These are phyloP conservation scores for Boletus reticulatus DNA, from an alignment of 768 basidiomycete species.

Conservation along the genomic window DNA sequence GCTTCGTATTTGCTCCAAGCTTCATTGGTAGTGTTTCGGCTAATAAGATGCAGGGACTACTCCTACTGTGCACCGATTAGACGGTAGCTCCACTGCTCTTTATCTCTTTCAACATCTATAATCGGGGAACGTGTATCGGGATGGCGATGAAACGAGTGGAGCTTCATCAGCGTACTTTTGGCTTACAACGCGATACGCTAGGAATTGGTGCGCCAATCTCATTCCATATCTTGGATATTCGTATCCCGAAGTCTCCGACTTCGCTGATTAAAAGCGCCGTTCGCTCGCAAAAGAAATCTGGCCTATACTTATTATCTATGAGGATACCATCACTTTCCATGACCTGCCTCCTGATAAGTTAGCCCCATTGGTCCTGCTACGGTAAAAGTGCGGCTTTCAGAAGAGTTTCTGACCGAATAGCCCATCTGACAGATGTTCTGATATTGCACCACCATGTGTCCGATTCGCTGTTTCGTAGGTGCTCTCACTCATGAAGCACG, in stretches of 20 bases:
- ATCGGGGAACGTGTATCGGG: too few relatives aligned
- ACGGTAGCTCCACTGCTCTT: too few relatives aligned
- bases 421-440: not conserved
- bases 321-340: not conserved
- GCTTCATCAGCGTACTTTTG: not conserved
- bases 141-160: too few relatives aligned
- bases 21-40: too few relatives aligned
- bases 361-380: conserved; percentile 9
- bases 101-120: too few relatives aligned
- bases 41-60: too few relatives aligned
- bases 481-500: not conserved
- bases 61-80: too few relatives aligned
- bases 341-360: conserved; percentile 2
- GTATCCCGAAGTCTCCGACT: not conserved
- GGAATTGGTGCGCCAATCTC: not conserved
- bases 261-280: not conserved
- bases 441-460: not conserved
- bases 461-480: not conserved
- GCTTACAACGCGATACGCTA: not conserved
- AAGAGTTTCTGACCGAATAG: not conserved
- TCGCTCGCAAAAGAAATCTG: not conserved
- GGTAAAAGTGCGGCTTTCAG: not conserved
- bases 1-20: too few relatives aligned
- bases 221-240: not conserved
- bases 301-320: not conserved